These are phyloP conservation scores for Yamadazyma laniorum DNA, from an alignment of 805 yeast genomes.

Conservation along the genomic window DNA sequence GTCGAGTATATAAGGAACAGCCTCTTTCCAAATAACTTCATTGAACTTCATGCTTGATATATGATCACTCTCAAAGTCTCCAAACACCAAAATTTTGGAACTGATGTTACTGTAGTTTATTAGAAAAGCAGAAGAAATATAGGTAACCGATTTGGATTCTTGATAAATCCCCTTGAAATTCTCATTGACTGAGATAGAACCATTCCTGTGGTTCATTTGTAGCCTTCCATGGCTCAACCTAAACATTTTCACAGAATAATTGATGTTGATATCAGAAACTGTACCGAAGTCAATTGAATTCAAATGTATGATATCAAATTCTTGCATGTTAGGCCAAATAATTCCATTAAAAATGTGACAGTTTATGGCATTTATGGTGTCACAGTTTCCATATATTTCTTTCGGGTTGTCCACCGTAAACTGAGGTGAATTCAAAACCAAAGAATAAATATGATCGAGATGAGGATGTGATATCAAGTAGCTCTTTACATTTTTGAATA, in stretches of 20 bases:
- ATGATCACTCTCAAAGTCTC: constrained; percentile 77
- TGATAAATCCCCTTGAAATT: constrained; percentile 12
- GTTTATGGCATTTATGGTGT: constrained; percentile 52
- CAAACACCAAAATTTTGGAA: constrained; percentile 60
- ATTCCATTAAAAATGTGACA: constrained; percentile 65
- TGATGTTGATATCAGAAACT: constrained; percentile 16
- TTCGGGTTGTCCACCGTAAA: constrained; percentile 33
- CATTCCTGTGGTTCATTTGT: constrained; percentile 6
- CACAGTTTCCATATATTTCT: constrained; percentile 50
- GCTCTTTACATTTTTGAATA: constrained; percentile 29
- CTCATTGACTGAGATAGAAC: constrained; percentile 22
- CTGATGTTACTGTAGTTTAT: constrained; percentile 35
- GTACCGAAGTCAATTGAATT: constrained; percentile 14
- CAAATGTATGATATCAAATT: constrained; percentile 24
- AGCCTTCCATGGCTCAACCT: constrained; percentile 34
- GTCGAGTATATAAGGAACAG: constrained; percentile 46
- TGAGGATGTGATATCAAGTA: constrained; percentile 79
- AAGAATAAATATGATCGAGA: constrained; percentile 71
- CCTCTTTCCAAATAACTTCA: constrained; percentile 51
- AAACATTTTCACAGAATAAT: constrained; percentile 28
- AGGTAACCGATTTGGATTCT: constrained; percentile 13
- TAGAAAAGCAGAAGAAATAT: constrained; percentile 57
- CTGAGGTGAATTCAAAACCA: constrained; percentile 70
- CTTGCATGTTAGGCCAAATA: constrained; percentile 75
- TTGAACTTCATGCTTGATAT: constrained; percentile 41